A percentile compares a stretch with the other conserved stretches of the same genome.
phyloP scores from a whole-genome alignment of 2,329 filamentous ascomycete genomes.

The Colletotrichum aenigma region DNA sequence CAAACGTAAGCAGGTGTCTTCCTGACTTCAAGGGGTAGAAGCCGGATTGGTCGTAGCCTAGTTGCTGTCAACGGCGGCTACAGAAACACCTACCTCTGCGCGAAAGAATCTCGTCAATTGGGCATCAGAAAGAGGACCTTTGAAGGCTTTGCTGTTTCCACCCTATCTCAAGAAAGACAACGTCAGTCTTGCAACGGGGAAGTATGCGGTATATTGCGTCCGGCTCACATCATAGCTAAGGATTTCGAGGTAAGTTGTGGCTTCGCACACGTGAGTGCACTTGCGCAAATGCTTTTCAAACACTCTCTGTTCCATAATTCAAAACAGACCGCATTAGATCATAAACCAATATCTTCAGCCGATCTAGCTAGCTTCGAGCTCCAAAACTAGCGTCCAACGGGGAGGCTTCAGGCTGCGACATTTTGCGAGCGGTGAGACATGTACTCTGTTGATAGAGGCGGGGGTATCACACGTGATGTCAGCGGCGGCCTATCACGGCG shows the following conservation, averaged over 20 bases:
- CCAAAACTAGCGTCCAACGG: neutral
- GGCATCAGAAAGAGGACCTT: neutral
- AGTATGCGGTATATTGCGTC: neutral
- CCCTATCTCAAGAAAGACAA: no score
- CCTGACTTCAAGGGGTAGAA: neutral
- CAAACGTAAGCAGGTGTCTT: neutral
- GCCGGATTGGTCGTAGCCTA: fast-evolving
- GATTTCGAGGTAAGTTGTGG: neutral
- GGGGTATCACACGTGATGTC: neutral
- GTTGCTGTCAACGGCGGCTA: neutral
- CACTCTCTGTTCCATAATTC: neutral
- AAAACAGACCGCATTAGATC: neutral
- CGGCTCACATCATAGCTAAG: neutral
- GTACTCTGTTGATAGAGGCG: neutral
- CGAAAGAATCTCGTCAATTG: neutral
- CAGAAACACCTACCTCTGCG: neutral
- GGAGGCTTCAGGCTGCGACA: neutral
- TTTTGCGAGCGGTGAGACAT: neutral
- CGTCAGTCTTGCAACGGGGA: neutral
- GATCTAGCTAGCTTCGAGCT: neutral
- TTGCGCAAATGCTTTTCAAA: neutral
- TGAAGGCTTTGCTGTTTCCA: fast-evolving
- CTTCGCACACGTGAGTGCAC: neutral
- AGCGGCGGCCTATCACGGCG: neutral
- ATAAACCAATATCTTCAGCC: neutral